phyloP scores from a whole-genome alignment of 768 basidiomycete genomes.

The Russula dissimulans region DNA sequence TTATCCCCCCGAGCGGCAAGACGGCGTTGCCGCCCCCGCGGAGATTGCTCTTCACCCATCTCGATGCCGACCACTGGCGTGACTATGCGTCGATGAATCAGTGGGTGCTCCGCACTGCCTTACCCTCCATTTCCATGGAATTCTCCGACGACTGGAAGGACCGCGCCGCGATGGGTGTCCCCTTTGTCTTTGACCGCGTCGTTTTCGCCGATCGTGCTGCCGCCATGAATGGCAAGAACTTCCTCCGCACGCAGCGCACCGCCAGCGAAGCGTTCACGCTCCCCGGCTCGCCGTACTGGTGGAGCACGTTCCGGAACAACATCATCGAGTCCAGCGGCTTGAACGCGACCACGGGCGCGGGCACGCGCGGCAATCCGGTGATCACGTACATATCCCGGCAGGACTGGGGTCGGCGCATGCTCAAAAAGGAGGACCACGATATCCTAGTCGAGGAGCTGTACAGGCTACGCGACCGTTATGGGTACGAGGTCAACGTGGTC shows the following conservation, averaged over 20 bases:
- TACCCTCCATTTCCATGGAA: slow-evolving; percentile 75
- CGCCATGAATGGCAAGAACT: slow-evolving; percentile 64
- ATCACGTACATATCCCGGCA: slow-evolving; percentile 92
- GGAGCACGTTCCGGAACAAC: slow-evolving; percentile 66
- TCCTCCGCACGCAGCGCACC: slow-evolving; percentile 60
- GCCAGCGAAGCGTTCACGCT: slow-evolving; percentile 69
- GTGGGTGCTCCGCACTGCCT: slow-evolving; percentile 68
- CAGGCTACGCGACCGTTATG: slow-evolving; percentile 57
- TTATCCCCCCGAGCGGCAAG: slow-evolving; percentile 53
- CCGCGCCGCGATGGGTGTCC: slow-evolving; percentile 55
- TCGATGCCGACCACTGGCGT: slow-evolving; percentile 74
- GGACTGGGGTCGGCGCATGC: slow-evolving; percentile 78
- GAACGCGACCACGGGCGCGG: slow-evolving; percentile 32
- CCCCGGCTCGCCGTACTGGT: slow-evolving; percentile 75
- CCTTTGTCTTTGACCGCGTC: slow-evolving; percentile 81
- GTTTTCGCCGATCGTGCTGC: slow-evolving; percentile 82
- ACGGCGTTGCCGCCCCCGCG: slow-evolving; percentile 66
- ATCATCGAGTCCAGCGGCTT: slow-evolving; percentile 65
- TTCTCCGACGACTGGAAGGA: slow-evolving; percentile 80
- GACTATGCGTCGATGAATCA: slow-evolving; percentile 91
- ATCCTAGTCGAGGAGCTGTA: slow-evolving; percentile 65
- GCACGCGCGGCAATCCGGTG: slow-evolving; percentile 45
- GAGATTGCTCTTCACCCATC: slow-evolving; percentile 66
- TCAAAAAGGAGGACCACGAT: slow-evolving; percentile 69
- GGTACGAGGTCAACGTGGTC: slow-evolving; percentile 84